Base-by-base conservation (phyloP, 2,329 filamentous ascomycete genomes). In the Arthrobotrys conoides region DNA sequence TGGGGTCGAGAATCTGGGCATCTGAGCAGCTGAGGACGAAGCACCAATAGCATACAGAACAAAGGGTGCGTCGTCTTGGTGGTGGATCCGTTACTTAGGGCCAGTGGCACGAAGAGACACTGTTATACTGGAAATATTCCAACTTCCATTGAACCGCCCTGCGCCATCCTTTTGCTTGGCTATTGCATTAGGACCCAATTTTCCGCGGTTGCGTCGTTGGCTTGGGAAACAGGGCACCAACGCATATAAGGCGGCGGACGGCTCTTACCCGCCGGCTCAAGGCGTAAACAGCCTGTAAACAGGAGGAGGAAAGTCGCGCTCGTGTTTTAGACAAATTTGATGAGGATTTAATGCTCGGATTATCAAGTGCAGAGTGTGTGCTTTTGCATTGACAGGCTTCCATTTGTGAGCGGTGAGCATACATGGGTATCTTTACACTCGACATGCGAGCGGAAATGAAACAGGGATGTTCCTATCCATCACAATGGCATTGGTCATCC, bases 381-480 rank as follows among this genome's bases (percentile, higher is more conserved):
- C 48, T 67, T 49, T 75, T 46, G 71, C 55, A 70, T 65, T 51
- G 46, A 77, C 44, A 61, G 63, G 63, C 63, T 55, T 51, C 64
- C 64, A 61, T 51, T 27, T 61, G 36, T 38, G 66, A 59, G 38
- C 69, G 48, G 55, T 41, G 44, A 69, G 57, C 66, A 70, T 57
- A 30, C 53, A 59, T 38, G 53, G 72, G 73, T 63, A 67, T 53
- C 59, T 77, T 59, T 48, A 64, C 51, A 67, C 67, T 71, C 41
- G 20, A 77, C 66, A 77, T 77, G 67, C 73, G 73, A 77, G 67
- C 73, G 73, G 73, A 77, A 77, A 77, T 71, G 71, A 70, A 65
- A 49, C 72, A 71, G 51, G 72, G 72, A 75, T 75, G 61, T 61
- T 48, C 49, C 49, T 30, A 65, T 66, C 59, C 53, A 61, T 65